These are phyloP conservation scores for Pholiota conissans DNA, from an alignment of 768 basidiomycete species.

Conservation along the genomic window DNA sequence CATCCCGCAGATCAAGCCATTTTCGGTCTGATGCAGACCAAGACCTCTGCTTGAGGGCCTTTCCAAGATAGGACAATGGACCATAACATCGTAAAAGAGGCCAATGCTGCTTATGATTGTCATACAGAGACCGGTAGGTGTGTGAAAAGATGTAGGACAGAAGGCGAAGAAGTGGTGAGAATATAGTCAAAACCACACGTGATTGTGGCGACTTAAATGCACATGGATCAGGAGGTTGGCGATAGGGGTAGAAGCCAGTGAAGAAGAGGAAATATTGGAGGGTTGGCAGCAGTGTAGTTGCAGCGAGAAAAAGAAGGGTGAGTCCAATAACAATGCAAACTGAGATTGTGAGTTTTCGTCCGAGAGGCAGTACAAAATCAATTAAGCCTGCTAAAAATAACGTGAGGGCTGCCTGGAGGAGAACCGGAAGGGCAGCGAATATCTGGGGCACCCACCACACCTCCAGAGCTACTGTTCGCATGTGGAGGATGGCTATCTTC, in stretches of 20 bases:
- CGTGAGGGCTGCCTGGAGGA: conserved; percentile 27
- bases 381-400: conserved; percentile 28
- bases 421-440: conserved; percentile 24
- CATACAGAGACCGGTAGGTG: neutral
- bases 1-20: neutral
- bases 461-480: conserved; percentile 24
- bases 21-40: neutral
- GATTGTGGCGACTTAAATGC: conserved; percentile 5
- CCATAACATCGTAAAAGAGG: neutral
- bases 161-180: no score
- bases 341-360: conserved; percentile 17
- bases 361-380: conserved; percentile 20
- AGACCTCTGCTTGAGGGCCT: neutral
- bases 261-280: conserved; percentile 12
- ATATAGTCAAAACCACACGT: neutral
- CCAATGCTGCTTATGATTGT: neutral
- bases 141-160: neutral
- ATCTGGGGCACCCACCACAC: conserved; percentile 27
- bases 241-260: neutral
- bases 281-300: conserved; percentile 24
- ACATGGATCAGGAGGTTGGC: neutral
- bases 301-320: conserved; percentile 16
- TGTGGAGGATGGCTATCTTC: conserved; percentile 19
- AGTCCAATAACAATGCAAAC: conserved; percentile 19
- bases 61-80: neutral